Conservation (phyloP, 2,329 filamentous ascomycete species). For the Lachnellula arida region DNA sequence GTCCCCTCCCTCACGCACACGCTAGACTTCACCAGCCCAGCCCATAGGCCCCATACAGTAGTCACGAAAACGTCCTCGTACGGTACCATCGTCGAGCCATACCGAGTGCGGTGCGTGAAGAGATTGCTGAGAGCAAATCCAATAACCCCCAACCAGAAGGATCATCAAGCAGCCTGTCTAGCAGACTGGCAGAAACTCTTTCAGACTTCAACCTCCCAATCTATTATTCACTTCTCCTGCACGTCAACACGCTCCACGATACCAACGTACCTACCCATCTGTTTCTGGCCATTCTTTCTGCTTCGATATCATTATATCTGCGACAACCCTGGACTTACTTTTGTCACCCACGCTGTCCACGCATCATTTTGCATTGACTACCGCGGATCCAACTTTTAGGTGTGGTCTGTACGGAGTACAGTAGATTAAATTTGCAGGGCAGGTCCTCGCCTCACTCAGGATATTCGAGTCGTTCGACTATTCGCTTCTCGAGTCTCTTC, state of each 20-base stretch:
- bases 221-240: neutral
- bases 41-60: too few species aligned
- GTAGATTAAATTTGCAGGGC: slow-evolving; percentile 17
- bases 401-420: slow-evolving; percentile 19
- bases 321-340: slow-evolving; percentile 4
- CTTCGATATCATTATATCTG: slow-evolving; percentile 7
- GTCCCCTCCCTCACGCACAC: neutral
- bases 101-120: neutral
- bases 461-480: slow-evolving; percentile 8
- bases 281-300: neutral
- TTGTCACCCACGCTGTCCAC: slow-evolving; percentile 5
- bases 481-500: slow-evolving; percentile 5
- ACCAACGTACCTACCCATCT: neutral
- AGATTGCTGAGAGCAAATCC: neutral
- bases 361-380: slow-evolving; percentile 8
- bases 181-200: neutral
- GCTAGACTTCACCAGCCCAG: neutral
- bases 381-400: slow-evolving; percentile 16
- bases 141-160: slow-evolving; percentile 3
- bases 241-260: neutral
- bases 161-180: slow-evolving; percentile 8
- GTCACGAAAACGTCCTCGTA: neutral
- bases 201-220: neutral
- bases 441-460: slow-evolving; percentile 14
- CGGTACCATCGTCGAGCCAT: neutral